Percentiles rank a stretch among this genome's conserved stretches.
These are phyloP conservation scores for Atalantia buxifolia DNA, from an alignment of 345 rosid species.

Conservation along the genomic window DNA sequence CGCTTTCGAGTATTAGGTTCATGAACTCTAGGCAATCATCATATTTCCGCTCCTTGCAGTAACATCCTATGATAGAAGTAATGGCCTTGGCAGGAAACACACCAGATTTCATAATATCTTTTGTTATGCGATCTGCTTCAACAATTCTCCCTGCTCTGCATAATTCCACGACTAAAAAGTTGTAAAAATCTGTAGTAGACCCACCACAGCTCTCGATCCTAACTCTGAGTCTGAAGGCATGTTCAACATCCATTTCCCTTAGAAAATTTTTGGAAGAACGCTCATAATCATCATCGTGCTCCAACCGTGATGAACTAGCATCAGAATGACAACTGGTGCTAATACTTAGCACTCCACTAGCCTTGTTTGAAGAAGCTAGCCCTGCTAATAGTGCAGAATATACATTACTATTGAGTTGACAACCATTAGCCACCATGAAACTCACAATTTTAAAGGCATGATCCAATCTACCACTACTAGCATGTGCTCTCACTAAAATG, in stretches of 20 bases:
- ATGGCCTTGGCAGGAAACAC: conserved; percentile 34
- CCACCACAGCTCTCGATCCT: conserved; percentile 32
- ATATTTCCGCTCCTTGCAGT: conserved; percentile 28
- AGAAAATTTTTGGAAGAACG: conserved; percentile 11
- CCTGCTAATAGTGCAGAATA: conserved; percentile 36
- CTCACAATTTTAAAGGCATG: conserved; percentile 33
- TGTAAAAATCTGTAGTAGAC: conserved; percentile 24
- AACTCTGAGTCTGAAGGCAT: conserved; percentile 22
- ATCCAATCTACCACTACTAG: conserved; percentile 30
- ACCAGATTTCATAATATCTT: conserved; percentile 19
- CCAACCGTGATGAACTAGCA: neutral
- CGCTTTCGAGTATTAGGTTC: conserved; percentile 19
- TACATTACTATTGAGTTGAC: conserved; percentile 28
- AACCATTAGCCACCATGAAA: conserved; percentile 37
- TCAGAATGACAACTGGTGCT: neutral
- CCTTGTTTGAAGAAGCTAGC: conserved; percentile 23
- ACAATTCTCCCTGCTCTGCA: conserved; percentile 35
- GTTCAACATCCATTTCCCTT: conserved; percentile 32
- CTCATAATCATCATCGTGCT: conserved; percentile 1
- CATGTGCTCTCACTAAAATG: conserved; percentile 39
- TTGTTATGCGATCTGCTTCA: conserved; percentile 27
- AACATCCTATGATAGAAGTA: conserved; percentile 31
- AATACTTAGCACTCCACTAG: conserved; percentile 3
- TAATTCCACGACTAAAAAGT: conserved; percentile 27
- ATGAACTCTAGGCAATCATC: conserved; percentile 30